Base-by-base conservation (phyloP, 495 filamentous ascomycete genomes). In the Cercophora samala region DNA sequence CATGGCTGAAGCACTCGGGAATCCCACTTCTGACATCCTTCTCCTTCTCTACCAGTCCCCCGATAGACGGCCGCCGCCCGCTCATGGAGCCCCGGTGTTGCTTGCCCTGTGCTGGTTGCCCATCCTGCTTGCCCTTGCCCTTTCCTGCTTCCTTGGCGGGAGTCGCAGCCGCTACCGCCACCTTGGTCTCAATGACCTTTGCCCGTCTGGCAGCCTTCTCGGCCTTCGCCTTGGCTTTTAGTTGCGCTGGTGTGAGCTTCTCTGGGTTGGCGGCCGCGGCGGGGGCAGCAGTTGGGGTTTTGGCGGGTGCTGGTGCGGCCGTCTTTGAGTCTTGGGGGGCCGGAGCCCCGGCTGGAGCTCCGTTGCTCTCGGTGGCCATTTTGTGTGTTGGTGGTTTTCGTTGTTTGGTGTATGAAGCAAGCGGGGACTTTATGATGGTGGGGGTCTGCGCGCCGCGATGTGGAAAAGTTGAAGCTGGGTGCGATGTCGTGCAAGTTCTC, bases 171-270 rank as follows among this genome's bases (percentile, higher is more conserved):
- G 62, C 62, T 8, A 59, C 69, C 1, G 66, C 64, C 62, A 78
- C 74, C 74, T 79, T 70, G 77, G 83, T 72, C 69, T 79, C 79
- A 78, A 87, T 85, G 73, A 76, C 84, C 73, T 88, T 83, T 22
- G 87, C 90, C 73, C 93, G 84, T 65, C 88, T 83, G 32, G 90
- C 90, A 60, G 86, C 85, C 74, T 93, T 93, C 70, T 95, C 91
- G 13, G 87, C 91, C 74, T 94, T 92, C 61, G 87, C 86, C 75
- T 86, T 84, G 62, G 90, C 90, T 73, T 94, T 95, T 72, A 92
- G 71, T 73, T 93, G 89, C 6, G 87, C 88, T 13, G 82, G 81
- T 1, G 87, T 87, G 62, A 87, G 81, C 65, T 91, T 77, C 61
- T 76, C 67, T 53, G 69, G 15, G 56, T 58, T 67, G 23, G 69